Percentiles rank a stretch among this genome's conserved stretches.
Evolutionary conservation across 73 alveolate species (phyloP).

Genomic region (Chromera velia): DNA sequence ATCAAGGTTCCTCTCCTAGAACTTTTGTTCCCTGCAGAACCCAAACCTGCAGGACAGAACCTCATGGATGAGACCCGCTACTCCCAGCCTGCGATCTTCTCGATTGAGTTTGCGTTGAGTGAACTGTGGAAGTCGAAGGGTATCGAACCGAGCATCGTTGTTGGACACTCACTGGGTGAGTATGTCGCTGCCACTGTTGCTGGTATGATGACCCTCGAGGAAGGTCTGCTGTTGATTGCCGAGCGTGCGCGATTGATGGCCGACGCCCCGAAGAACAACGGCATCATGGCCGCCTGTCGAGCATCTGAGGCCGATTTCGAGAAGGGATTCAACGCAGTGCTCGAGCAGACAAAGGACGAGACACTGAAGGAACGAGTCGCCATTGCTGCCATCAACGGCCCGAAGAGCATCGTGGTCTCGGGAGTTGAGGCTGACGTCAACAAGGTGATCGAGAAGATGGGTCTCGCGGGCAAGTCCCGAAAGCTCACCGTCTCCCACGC

Average conservation of each 20-base stretch:
- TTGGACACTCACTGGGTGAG: constrained; percentile 21
- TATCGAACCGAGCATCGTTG: background rate
- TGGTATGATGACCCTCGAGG: background rate
- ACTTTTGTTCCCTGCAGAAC: background rate
- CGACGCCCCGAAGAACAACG: background rate
- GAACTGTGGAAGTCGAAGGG: background rate
- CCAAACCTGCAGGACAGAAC: no score
- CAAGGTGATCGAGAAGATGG: background rate
- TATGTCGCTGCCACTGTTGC: constrained; percentile 2
- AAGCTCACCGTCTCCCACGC: background rate
- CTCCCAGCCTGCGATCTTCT: constrained; percentile 29
- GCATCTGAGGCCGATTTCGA: background rate
- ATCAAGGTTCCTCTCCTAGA: constrained; percentile 28
- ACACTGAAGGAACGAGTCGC: background rate
- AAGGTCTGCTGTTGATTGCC: background rate
- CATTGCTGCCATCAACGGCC: background rate
- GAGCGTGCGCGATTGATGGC: background rate
- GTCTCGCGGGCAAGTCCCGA: background rate
- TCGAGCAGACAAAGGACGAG: background rate
- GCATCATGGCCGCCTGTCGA: background rate
- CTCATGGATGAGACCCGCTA: constrained; percentile 2
- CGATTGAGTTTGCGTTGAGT: constrained; percentile 30
- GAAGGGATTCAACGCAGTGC: background rate
- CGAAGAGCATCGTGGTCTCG: background rate
- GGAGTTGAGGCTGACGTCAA: background rate